phyloP scores from a whole-genome alignment of 2,329 filamentous ascomycete genomes.

The Fusarium algeriense region DNA sequence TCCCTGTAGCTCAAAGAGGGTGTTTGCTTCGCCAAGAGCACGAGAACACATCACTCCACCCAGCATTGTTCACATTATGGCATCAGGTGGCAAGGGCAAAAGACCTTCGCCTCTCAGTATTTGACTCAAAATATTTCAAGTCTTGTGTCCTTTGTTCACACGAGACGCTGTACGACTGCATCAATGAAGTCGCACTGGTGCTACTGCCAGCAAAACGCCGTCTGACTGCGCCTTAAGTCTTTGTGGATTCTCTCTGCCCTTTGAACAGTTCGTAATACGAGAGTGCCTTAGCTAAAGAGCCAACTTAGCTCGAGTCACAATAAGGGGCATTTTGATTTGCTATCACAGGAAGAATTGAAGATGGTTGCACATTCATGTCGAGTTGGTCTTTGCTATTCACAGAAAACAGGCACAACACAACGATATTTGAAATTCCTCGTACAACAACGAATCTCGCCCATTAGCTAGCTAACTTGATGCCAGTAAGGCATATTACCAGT shows the following conservation, averaged over 20 bases:
- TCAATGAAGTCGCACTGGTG: neutral
- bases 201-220: neutral
- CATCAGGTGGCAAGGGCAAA: constrained; percentile 7
- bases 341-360: neutral
- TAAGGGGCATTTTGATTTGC: neutral
- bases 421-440: constrained; percentile 10
- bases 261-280: neutral
- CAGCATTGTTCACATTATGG: neutral
- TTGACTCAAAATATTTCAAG: neutral
- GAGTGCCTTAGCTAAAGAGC: neutral
- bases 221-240: neutral
- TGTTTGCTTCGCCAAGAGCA: neutral
- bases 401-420: neutral
- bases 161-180: neutral
- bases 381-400: neutral
- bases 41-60: neutral
- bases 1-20: neutral
- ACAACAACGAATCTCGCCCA: neutral
- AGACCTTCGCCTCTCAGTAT: neutral
- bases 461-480: neutral
- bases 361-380: neutral
- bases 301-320: neutral
- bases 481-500: neutral
- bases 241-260: neutral
- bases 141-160: neutral